Evolutionary conservation across 1,139 yeast species (phyloP), one percentile per base, ranked within the genome.

Genomic region (Zygoascus hellenicus): DNA sequence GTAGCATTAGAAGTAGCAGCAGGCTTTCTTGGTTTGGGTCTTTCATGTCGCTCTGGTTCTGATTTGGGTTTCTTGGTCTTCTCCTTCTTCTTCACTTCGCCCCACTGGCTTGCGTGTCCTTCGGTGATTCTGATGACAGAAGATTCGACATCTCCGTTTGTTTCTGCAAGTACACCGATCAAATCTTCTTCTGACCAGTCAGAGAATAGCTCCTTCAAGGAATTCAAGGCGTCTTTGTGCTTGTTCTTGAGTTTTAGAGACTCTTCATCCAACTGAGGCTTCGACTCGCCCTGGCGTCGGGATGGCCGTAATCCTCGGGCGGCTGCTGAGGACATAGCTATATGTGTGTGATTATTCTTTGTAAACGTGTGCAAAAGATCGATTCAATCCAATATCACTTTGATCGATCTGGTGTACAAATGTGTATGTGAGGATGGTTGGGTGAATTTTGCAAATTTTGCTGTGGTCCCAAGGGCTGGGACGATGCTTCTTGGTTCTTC

Each of bases 101-200:
- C 83, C 81, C 83, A 78, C 61, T 76, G 77, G 49, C 74, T 66
- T 31, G 76, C 81, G 43, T 64, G 62, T 66, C 74, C 96, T 55
- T 88, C 86, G 52, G 94, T 83, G 67, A 92, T 90, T 67, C 89
- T 82, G 62, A 84, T 90, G 57, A 87, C 83, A 55, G 92, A 88
- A 45, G 78, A 75, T 62, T 85, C 95, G 56, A 88, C 73, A 61
- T 85, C 89, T 56, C 82, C 76, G 52, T 69, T 72, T 58, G 84
- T 78, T 67, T 92, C 97, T 51, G 74, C 73, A 57, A 90, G 79
- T 51, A 88, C 81, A 47, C 83, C 78, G 46, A 76, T 70, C 65
- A 92, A 79, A 64, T 92, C 98, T 40, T 86, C 96, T 47, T 77
- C 74, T 49, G 87, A 79, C 98, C 98, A 92, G 63, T 87, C 96